Conservation (phyloP, 352 stramenopile species). For the Pythium sukuiense region DNA sequence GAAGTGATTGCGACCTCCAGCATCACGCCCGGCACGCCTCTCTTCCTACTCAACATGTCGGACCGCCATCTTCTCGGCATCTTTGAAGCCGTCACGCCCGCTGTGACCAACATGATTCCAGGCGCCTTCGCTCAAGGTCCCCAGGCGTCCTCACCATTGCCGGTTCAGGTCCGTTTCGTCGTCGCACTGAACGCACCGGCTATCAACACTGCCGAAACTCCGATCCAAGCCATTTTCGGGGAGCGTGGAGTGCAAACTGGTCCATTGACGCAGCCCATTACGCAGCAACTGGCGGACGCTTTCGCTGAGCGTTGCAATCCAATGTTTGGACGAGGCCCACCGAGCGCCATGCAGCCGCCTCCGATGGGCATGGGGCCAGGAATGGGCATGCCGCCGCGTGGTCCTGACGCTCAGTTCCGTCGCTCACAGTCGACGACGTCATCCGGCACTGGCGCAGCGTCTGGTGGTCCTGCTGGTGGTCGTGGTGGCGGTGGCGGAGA, state of each 20-base stretch:
- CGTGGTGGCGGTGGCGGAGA: slow-evolving; percentile 25
- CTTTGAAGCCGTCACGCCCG: slow-evolving; percentile 79
- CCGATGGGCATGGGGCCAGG: slow-evolving; percentile 19
- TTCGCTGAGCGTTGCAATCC: slow-evolving; percentile 67
- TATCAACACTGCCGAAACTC: slow-evolving; percentile 61
- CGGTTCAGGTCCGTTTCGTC: slow-evolving; percentile 73
- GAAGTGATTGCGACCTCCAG: slow-evolving; percentile 61
- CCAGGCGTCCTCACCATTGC: slow-evolving; percentile 60
- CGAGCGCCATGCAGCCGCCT: slow-evolving; percentile 35
- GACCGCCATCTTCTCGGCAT: slow-evolving; percentile 83
- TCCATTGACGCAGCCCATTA: slow-evolving; percentile 58
- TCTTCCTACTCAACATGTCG: slow-evolving; percentile 86
- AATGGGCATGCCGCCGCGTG: slow-evolving; percentile 20
- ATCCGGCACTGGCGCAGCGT: slow-evolving; percentile 12
- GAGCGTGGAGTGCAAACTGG: slow-evolving; percentile 60
- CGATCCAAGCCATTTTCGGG: slow-evolving; percentile 70
- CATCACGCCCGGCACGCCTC: slow-evolving; percentile 69
- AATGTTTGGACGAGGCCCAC: slow-evolving; percentile 36
- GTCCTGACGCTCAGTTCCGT: slow-evolving; percentile 10
- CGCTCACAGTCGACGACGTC: slow-evolving; percentile 14
- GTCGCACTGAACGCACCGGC: slow-evolving; percentile 73
- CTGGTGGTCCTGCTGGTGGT: slow-evolving; percentile 13
- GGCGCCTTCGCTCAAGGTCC: slow-evolving; percentile 65
- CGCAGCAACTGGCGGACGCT: slow-evolving; percentile 69
- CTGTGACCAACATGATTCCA: slow-evolving; percentile 77